These are phyloP conservation scores for Diaporthe caulivora DNA, from an alignment of 2,329 filamentous ascomycete genomes.

Conservation along the genomic window DNA sequence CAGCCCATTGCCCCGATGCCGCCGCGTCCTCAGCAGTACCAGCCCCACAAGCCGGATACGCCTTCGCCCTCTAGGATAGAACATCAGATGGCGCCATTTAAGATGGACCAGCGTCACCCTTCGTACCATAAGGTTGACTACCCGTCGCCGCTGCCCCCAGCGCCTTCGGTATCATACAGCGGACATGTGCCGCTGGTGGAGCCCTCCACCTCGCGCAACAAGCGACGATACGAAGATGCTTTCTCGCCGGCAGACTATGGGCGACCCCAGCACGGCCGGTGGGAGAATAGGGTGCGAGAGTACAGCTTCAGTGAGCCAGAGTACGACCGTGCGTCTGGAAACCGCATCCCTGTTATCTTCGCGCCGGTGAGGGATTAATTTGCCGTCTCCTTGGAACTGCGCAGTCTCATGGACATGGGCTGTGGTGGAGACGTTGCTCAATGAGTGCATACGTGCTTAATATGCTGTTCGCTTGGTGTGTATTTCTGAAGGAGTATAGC, in stretches of 20 bases:
- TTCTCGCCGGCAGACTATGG: conserved; percentile 31
- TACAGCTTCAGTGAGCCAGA: conserved; percentile 28
- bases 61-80: conserved; percentile 30
- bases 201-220: conserved; percentile 21
- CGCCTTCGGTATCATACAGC: conserved; percentile 14
- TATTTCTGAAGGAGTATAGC: not conserved
- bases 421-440: not conserved
- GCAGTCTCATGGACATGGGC: too few species aligned
- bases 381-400: too few species aligned
- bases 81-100: conserved; percentile 24
- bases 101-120: conserved; percentile 12
- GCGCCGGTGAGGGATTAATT: not conserved
- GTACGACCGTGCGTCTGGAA: conserved; percentile 32
- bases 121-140: conserved; percentile 31
- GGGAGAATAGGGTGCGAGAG: conserved; percentile 21
- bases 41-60: conserved; percentile 7
- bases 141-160: conserved; percentile 5
- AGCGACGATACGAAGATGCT: conserved; percentile 36
- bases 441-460: not conserved
- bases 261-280: conserved; percentile 36
- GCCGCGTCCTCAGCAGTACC: conserved; percentile 34
- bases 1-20: conserved; percentile 29
- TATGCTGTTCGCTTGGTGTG: not conserved
- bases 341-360: conserved; percentile 20
- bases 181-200: conserved; percentile 5